Base-by-base conservation (phyloP, 805 yeast genomes). In the Diddensiella transvaalensis region DNA sequence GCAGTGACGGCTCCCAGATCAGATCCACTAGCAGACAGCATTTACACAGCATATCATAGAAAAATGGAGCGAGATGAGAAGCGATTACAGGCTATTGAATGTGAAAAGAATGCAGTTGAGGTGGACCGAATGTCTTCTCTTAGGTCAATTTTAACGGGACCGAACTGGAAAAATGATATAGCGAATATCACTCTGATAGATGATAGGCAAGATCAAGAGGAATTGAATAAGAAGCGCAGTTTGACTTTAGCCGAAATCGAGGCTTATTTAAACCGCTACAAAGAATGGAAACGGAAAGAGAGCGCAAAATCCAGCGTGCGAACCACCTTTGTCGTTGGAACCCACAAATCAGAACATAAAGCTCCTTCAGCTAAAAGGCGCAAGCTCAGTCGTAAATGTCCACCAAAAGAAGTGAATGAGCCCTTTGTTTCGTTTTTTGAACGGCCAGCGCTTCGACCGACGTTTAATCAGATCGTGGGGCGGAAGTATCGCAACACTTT, bases 21-120 rank as follows among this genome's bases (percentile, higher is more conserved):
- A 2, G 83, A 78, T 56, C 78, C 80, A 3, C 65, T 85, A 42
- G 56, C 63, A 1, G 84, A 80, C 60, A 55, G 60, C 0, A 3
- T 55, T n/a, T 81, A 69, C 60, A 57, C 62, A 24, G 52, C 67
- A 11, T 77, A 23, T 77, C 90, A 85, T 64, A 72, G 73, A 37
- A 71, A 76, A 35, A 78, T 83, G 80, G 78, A 76, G 53, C 77
- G 77, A 47, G 82, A 81, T 45, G 95, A 86, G 62, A 75, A 74
- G 50, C 72, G 78, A 40, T 80, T 83, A 77, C 66, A 72, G 23
- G 70, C 70, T 30, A 67, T 75, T 1, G 90, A 85, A 54, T 68
- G 77, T 22, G 76, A 72, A 42, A 72, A 75, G 47, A 69, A 80
- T 39, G 66, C 75, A 42, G 62, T 69, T 5, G 91, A 84, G 57